These are phyloP conservation scores for Serendipita indica DNA, from an alignment of 768 basidiomycete species.

Conservation along the genomic window DNA sequence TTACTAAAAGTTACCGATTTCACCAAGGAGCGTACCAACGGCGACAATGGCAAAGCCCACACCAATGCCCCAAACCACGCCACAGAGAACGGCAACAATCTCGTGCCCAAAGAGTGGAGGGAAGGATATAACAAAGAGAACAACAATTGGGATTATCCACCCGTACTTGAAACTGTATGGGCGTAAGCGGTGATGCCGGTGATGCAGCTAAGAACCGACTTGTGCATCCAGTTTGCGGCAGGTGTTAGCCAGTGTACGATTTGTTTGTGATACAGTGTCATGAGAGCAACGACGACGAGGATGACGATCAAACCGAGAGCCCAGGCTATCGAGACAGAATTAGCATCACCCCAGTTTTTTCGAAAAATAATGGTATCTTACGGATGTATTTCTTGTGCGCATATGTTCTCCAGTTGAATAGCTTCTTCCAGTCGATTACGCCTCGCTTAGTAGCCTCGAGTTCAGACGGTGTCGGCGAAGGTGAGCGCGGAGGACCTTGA, in stretches of 20 bases:
- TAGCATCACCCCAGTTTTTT: background rate
- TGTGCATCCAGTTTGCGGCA: slow-evolving; percentile 46
- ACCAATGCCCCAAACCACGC: slow-evolving; percentile 83
- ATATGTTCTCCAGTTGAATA: slow-evolving; percentile 15
- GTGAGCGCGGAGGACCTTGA: slow-evolving; percentile 14
- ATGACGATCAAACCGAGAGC: slow-evolving; percentile 32
- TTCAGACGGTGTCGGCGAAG: slow-evolving; percentile 18
- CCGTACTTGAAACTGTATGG: slow-evolving; percentile 36
- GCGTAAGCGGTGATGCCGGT: slow-evolving; percentile 19
- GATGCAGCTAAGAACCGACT: slow-evolving; percentile 26
- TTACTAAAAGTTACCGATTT: slow-evolving; percentile 78
- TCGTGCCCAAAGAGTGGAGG: slow-evolving; percentile 90
- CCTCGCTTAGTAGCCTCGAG: slow-evolving; percentile 9
- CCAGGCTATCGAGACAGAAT: slow-evolving; percentile 14
- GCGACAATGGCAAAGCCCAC: slow-evolving; percentile 74
- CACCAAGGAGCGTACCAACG: slow-evolving; percentile 61
- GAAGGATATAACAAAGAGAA: slow-evolving; percentile 75
- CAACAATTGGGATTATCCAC: slow-evolving; percentile 64
- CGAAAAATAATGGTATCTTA: slow-evolving; percentile 4
- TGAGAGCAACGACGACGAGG: slow-evolving; percentile 34
- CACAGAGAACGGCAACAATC: slow-evolving; percentile 76
- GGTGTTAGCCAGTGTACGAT: slow-evolving; percentile 60
- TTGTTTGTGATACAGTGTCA: slow-evolving; percentile 49
- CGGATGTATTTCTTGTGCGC: slow-evolving; percentile 15
- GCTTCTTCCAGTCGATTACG: slow-evolving; percentile 15